These are phyloP conservation scores for Panicum miliaceum DNA, from an alignment of 176 grass and related monocot species.

Conservation along the genomic window DNA sequence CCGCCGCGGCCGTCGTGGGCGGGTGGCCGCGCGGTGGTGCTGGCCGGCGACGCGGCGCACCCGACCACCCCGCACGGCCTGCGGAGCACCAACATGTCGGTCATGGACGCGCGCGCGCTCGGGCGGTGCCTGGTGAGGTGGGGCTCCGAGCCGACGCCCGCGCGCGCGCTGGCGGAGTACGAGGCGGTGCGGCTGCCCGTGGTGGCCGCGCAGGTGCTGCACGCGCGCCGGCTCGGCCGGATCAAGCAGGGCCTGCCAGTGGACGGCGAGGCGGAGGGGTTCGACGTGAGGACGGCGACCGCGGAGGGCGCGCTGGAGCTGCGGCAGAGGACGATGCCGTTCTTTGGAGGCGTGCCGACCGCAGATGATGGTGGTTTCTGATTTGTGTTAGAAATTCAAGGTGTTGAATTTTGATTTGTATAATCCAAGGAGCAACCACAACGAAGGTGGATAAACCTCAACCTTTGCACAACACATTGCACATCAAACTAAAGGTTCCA, in stretches of 20 bases:
- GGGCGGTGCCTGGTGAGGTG: conserved; percentile 59
- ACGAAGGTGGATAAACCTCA: too few species aligned
- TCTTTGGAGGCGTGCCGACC: conserved; percentile 52
- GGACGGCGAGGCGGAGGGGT: conserved; percentile 15
- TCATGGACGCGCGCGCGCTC: conserved; percentile 63
- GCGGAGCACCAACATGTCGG: conserved; percentile 96
- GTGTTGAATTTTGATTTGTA: not conserved
- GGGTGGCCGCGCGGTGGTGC: conserved; percentile 46
- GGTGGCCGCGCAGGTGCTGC: conserved; percentile 61
- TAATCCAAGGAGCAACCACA: too few species aligned
- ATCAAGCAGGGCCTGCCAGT: conserved; percentile 72
- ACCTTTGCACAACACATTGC: too few species aligned
- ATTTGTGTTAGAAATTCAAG: not conserved
- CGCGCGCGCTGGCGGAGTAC: conserved; percentile 54
- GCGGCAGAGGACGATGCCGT: conserved; percentile 71
- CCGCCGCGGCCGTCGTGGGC: conserved; percentile 56
- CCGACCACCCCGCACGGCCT: conserved; percentile 85
- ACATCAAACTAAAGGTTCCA: too few species aligned
- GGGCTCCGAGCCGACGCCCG: conserved; percentile 15
- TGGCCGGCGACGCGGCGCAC: conserved; percentile 84
- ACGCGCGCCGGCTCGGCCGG: conserved; percentile 72
- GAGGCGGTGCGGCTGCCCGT: conserved; percentile 64
- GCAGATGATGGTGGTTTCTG: not conserved
- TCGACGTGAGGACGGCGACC: conserved; percentile 29
- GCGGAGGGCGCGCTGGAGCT: conserved; percentile 40